Evolutionary conservation across 1,139 yeast genomes (phyloP).

Genomic region (Candida tetrigidarum): DNA sequence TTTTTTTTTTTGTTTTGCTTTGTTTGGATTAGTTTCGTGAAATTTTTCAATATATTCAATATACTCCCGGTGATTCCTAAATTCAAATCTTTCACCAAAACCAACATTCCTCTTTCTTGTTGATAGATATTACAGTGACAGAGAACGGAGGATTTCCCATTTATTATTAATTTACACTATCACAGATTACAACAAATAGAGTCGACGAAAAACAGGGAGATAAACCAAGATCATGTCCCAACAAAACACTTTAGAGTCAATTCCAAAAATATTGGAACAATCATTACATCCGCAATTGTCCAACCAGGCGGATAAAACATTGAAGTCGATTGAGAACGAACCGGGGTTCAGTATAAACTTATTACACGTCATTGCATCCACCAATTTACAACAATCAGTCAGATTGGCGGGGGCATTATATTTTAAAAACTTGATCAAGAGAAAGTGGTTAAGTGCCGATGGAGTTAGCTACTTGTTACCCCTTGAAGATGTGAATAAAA

Average conservation of each 20-base stretch:
- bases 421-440: conserved; percentile 83
- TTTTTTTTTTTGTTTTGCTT: neutral
- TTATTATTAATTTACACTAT: too few relatives aligned
- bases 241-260: conserved; percentile 41
- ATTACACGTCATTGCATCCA: conserved; percentile 76
- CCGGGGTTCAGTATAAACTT: conserved; percentile 79
- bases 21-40: neutral
- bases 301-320: conserved; percentile 60
- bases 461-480: conserved; percentile 71
- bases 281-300: conserved; percentile 57
- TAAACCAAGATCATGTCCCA: conserved; percentile 1
- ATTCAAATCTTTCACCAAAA: neutral
- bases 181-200: neutral
- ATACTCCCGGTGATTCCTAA: neutral
- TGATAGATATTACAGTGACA: neutral
- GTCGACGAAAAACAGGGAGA: neutral
- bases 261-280: conserved; percentile 51
- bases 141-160: neutral
- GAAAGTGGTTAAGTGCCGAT: conserved; percentile 90
- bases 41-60: too few relatives aligned
- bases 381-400: conserved; percentile 55
- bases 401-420: conserved; percentile 89
- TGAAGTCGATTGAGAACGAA: conserved; percentile 63
- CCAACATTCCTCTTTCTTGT: neutral
- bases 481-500: conserved; percentile 60